Evolutionary conservation across 371 early-diverging fungal species (phyloP).

Genomic region (Cokeromyces recurvatus): DNA sequence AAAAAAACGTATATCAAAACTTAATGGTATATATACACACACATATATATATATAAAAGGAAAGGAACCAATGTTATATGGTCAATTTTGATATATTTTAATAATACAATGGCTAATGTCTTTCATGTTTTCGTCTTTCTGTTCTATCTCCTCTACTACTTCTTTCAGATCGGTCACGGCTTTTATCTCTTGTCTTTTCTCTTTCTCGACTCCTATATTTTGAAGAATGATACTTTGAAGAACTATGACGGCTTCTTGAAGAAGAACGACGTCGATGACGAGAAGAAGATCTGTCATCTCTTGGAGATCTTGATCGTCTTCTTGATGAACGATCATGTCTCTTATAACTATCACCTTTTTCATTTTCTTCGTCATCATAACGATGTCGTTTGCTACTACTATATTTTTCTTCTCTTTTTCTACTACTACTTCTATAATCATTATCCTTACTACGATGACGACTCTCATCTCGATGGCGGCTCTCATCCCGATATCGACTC

Average conservation of each 20-base stretch:
- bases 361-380: no score
- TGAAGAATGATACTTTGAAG: slow-evolving; percentile 28
- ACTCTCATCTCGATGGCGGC: not conserved
- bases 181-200: slow-evolving; percentile 10
- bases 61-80: no score
- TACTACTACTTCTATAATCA: not conserved
- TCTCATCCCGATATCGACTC: not conserved
- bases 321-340: slow-evolving; percentile 1
- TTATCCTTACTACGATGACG: not conserved
- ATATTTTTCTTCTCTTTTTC: slow-evolving; percentile 4
- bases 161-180: slow-evolving; percentile 8
- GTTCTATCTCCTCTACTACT: no score
- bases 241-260: slow-evolving; percentile 3
- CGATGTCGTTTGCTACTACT: slow-evolving; percentile 1
- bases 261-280: slow-evolving; percentile 7
- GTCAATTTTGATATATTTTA: no score
- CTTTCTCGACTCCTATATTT: slow-evolving; percentile 7
- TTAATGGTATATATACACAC: no score
- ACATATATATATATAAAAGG: no score
- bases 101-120: no score
- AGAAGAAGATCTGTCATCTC: slow-evolving; percentile 15
- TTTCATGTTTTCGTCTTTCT: no score
- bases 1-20: no score
- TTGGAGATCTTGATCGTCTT: slow-evolving; percentile 8
- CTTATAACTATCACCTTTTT: slow-evolving; percentile 1